Evolutionary conservation across 2,329 filamentous ascomycete species (phyloP).

Genomic region (Coniella vitis): DNA sequence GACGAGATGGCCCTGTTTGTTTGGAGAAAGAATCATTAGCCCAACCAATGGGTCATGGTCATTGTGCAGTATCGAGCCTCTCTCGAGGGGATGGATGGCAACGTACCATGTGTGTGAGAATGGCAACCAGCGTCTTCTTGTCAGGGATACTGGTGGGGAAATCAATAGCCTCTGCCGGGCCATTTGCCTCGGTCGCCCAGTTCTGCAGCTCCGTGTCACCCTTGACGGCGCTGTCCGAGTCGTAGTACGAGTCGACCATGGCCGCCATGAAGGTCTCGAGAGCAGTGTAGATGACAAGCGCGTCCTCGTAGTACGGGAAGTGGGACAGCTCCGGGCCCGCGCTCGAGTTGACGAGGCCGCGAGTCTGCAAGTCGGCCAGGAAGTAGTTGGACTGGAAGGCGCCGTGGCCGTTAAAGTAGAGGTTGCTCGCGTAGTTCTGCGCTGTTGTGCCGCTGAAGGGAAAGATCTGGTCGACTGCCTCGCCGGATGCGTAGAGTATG

Average conservation of each 20-base stretch:
- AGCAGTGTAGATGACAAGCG: slow-evolving; percentile 27
- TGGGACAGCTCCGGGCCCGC: slow-evolving; percentile 30
- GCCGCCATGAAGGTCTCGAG: slow-evolving; percentile 32
- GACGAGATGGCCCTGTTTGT: slow-evolving; percentile 26
- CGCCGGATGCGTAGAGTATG: slow-evolving; percentile 24
- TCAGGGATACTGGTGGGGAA: slow-evolving; percentile 29
- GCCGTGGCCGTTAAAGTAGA: slow-evolving; percentile 25
- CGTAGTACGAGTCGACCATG: slow-evolving; percentile 40
- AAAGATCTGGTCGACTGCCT: slow-evolving; percentile 27
- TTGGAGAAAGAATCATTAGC: too few relatives aligned
- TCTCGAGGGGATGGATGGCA: too few relatives aligned
- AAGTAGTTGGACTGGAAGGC: slow-evolving; percentile 34
- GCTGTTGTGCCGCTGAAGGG: slow-evolving; percentile 24
- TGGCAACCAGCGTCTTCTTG: slow-evolving; percentile 28
- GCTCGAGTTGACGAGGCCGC: slow-evolving; percentile 33
- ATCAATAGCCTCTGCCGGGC: slow-evolving; percentile 30
- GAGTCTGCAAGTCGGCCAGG: slow-evolving; percentile 26
- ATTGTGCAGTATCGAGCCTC: too few relatives aligned
- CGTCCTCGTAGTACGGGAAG: slow-evolving; percentile 41
- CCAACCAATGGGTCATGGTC: not conserved
- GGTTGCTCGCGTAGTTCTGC: slow-evolving; percentile 22
- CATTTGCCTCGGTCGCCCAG: slow-evolving; percentile 37
- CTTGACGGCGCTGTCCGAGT: slow-evolving; percentile 23
- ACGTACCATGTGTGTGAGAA: slow-evolving; percentile 32
- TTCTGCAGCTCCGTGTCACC: slow-evolving; percentile 35